phyloP scores from a whole-genome alignment of 148 eudicot genomes.

The Heliosperma pusillum region DNA sequence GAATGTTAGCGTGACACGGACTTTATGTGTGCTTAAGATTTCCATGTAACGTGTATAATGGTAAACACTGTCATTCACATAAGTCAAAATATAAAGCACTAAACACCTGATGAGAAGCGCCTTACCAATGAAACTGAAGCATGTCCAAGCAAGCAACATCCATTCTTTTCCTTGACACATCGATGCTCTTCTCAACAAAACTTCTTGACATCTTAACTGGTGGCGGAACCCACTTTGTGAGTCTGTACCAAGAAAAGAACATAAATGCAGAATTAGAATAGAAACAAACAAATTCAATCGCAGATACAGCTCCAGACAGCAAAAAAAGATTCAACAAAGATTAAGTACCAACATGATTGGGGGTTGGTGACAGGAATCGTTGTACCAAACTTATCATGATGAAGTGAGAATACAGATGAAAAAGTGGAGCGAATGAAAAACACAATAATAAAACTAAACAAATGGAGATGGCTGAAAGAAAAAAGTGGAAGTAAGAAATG shows the following conservation, averaged over 20 bases:
- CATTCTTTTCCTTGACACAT: slow-evolving; percentile 88
- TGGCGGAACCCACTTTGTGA: slow-evolving; percentile 97
- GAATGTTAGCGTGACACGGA: background rate
- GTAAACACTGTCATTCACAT: too few relatives aligned
- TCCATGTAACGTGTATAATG: background rate
- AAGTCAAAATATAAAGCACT: background rate
- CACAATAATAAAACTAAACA: background rate
- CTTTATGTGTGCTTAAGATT: background rate
- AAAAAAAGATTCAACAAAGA: background rate
- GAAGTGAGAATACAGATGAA: background rate
- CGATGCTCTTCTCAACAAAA: slow-evolving; percentile 64
- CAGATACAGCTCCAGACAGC: background rate
- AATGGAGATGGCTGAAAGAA: background rate
- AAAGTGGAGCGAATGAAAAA: background rate
- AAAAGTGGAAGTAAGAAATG: background rate
- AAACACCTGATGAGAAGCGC: slow-evolving; percentile 7
- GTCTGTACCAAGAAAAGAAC: slow-evolving; percentile 44
- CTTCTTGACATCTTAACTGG: slow-evolving; percentile 95
- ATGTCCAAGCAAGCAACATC: slow-evolving; percentile 90
- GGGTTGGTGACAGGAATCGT: too few relatives aligned
- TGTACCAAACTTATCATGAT: too few relatives aligned
- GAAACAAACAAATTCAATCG: background rate
- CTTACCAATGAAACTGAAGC: slow-evolving; percentile 98
- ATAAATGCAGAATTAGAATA: background rate
- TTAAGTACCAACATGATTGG: background rate